These are phyloP conservation scores for Trametes maxima DNA, from an alignment of 768 basidiomycete genomes.

Conservation along the genomic window DNA sequence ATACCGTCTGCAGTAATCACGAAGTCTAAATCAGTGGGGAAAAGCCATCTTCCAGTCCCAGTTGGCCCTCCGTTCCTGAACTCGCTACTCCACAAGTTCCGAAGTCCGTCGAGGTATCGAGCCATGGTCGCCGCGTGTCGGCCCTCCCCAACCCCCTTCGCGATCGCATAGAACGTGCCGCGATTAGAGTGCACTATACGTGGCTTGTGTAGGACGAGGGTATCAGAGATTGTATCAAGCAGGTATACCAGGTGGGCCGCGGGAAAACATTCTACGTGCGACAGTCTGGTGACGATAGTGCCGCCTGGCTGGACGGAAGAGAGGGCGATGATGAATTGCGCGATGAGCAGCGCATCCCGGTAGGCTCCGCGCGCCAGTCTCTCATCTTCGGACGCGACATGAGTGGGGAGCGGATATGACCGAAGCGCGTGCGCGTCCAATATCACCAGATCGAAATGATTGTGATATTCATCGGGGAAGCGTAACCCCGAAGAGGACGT, in stretches of 20 bases:
- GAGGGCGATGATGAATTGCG: conserved; percentile 37
- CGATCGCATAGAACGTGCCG: conserved; percentile 37
- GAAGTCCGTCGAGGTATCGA: conserved; percentile 22
- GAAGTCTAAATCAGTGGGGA: conserved; percentile 34
- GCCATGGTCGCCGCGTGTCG: conserved; percentile 2
- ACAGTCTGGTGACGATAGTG: conserved; percentile 37
- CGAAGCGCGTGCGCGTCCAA: conserved; percentile 40
- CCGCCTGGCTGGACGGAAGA: conserved; percentile 28
- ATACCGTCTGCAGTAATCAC: conserved; percentile 29
- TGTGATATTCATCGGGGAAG: not conserved
- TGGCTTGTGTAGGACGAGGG: conserved; percentile 34
- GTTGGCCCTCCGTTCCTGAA: conserved; percentile 27
- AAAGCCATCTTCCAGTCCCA: conserved; percentile 24
- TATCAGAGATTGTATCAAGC: conserved; percentile 32
- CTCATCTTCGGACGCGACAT: not conserved
- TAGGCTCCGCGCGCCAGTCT: conserved; percentile 14
- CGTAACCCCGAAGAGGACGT: not conserved
- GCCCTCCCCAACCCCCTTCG: conserved; percentile 31
- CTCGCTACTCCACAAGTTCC: conserved; percentile 32
- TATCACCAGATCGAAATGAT: conserved; percentile 34
- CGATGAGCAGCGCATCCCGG: conserved; percentile 33
- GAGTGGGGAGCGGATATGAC: conserved; percentile 3
- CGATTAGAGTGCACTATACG: conserved; percentile 34
- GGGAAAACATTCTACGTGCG: conserved; percentile 31
- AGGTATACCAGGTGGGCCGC: conserved; percentile 36